phyloP scores from a whole-genome alignment of 352 stramenopile genomes.

The Elongisporangium undulatum region DNA sequence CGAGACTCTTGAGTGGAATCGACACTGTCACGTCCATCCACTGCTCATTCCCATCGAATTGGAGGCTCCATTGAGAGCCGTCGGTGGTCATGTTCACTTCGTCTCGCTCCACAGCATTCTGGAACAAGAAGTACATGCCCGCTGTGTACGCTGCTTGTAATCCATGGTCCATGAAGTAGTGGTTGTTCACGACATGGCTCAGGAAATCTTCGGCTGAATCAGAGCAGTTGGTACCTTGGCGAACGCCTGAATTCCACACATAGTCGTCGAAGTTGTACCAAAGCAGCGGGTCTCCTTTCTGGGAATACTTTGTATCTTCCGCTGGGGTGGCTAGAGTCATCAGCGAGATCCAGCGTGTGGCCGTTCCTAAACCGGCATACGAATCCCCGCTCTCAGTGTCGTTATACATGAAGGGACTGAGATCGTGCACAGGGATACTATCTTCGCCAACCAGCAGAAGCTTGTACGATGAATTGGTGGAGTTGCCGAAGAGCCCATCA shows the following conservation, averaged over 20 bases:
- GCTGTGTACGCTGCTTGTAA: constrained; percentile 46
- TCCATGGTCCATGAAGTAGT: constrained; percentile 33
- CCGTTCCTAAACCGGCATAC: constrained; percentile 7
- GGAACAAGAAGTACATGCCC: constrained; percentile 51
- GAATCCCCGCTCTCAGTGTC: too few relatives aligned
- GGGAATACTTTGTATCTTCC: constrained; percentile 4
- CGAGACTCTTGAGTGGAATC: too few relatives aligned
- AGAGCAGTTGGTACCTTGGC: constrained; percentile 27
- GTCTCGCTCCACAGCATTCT: constrained; percentile 35
- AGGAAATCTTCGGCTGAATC: constrained; percentile 31
- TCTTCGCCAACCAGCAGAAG: constrained; percentile 35
- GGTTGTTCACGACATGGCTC: constrained; percentile 28
- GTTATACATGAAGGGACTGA: constrained; percentile 23
- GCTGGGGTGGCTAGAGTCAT: constrained; percentile 25
- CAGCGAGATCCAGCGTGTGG: constrained; percentile 33
- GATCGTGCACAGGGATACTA: constrained; percentile 19
- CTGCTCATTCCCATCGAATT: too few relatives aligned
- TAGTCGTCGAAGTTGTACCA: constrained; percentile 16
- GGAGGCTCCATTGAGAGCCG: too few relatives aligned
- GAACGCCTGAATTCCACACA: constrained; percentile 11
- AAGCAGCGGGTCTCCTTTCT: constrained; percentile 30
- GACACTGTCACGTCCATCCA: too few relatives aligned
- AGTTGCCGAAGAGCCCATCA: background rate
- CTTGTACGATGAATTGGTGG: constrained; percentile 5
- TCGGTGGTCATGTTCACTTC: too few relatives aligned